These are phyloP conservation scores for Pisolithus tinctorius DNA, from an alignment of 768 basidiomycete genomes.

Conservation along the genomic window DNA sequence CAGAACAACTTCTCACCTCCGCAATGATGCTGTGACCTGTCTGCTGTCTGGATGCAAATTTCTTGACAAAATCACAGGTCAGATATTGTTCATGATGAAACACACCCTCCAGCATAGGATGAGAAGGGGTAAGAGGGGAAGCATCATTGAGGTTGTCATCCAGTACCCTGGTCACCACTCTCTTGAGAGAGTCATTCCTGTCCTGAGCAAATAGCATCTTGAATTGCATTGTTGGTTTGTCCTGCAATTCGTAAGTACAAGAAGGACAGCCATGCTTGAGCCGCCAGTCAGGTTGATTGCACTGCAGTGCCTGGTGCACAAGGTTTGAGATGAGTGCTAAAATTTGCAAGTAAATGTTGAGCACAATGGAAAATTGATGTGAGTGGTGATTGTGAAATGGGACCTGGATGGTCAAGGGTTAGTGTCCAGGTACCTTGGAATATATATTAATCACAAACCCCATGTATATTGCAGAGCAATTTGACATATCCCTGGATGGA, in stretches of 20 bases:
- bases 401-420: not conserved
- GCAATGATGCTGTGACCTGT: no score
- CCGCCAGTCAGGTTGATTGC: constrained; percentile 2
- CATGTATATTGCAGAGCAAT: constrained; percentile 11
- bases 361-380: not conserved
- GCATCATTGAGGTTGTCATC: no score
- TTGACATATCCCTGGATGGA: constrained; percentile 14
- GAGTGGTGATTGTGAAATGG: constrained; percentile 1
- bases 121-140: no score
- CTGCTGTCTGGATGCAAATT: no score
- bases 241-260: constrained; percentile 6
- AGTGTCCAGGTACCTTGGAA: not conserved
- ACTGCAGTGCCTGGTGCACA: not conserved
- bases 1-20: no score
- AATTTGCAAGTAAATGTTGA: constrained; percentile 11
- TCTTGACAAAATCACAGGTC: not conserved
- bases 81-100: not conserved
- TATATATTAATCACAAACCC: not conserved
- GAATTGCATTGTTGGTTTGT: constrained; percentile 1
- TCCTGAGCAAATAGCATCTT: constrained; percentile 4
- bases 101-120: no score
- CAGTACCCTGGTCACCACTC: no score
- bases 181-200: not conserved
- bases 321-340: not conserved
- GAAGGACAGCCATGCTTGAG: constrained; percentile 6